Conservation (phyloP, 2,329 filamentous ascomycete genomes). For the Colletotrichum sp. region DNA sequence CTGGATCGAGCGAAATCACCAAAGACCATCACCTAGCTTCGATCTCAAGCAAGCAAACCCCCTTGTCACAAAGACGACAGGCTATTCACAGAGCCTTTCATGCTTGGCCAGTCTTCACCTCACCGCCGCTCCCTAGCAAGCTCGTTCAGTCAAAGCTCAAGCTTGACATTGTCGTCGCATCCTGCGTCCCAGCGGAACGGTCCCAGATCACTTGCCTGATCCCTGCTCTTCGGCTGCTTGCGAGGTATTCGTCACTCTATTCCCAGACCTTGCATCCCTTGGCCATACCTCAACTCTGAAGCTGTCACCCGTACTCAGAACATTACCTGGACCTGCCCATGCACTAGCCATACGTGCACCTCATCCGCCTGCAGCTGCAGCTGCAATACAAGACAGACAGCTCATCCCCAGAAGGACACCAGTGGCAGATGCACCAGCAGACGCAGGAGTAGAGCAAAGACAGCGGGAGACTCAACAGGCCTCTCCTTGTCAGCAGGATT, state of each 20-base stretch:
- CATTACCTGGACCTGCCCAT: neutral
- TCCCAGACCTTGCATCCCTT: conserved; percentile 5
- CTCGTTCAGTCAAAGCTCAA: neutral
- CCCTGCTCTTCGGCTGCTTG: conserved; percentile 20
- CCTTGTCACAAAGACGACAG: neutral
- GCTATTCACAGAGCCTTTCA: conserved; percentile 15
- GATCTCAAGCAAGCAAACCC: neutral
- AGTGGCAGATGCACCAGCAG: neutral
- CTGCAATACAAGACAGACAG: neutral
- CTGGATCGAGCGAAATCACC: neutral
- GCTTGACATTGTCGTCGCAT: conserved; percentile 6
- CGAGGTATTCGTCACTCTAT: conserved; percentile 4
- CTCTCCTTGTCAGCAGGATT: neutral
- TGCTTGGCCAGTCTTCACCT: neutral
- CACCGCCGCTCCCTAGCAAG: conserved; percentile 3
- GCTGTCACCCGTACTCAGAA: neutral
- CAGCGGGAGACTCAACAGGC: neutral
- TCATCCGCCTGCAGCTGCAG: neutral
- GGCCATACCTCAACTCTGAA: neutral
- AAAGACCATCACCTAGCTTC: neutral
- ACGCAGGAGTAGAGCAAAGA: neutral
- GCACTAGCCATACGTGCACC: neutral
- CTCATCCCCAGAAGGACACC: neutral
- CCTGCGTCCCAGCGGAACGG: neutral
- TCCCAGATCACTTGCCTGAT: conserved; percentile 5